These are phyloP conservation scores for Aristolochia californica DNA, from an alignment of 164 flowering plant genomes.

Conservation along the genomic window DNA sequence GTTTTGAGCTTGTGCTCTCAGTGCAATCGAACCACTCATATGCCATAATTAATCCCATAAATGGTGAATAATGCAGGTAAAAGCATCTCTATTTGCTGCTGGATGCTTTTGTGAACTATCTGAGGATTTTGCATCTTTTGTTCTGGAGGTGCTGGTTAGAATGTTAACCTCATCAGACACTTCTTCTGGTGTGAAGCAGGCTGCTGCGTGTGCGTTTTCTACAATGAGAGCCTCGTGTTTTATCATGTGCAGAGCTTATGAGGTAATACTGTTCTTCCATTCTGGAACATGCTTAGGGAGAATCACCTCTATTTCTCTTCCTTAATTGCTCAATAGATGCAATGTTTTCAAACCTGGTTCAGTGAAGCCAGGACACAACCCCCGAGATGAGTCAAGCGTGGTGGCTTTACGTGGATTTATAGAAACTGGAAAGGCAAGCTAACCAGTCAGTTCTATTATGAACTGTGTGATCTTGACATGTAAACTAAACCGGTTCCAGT, in stretches of 20 bases:
- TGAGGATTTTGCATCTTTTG: constrained; percentile 56
- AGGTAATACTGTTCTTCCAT: constrained; percentile 35
- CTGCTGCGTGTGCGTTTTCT: constrained; percentile 41
- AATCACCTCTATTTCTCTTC: background rate
- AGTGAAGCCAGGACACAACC: too few species aligned
- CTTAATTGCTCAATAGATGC: too few species aligned
- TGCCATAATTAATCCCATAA: background rate
- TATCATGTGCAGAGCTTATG: constrained; percentile 48
- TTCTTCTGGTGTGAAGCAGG: constrained; percentile 25
- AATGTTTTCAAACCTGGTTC: too few species aligned
- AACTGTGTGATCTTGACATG: too few species aligned
- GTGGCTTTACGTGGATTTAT: too few species aligned
- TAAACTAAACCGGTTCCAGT: too few species aligned
- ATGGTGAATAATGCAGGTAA: constrained; percentile 35
- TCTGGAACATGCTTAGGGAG: background rate
- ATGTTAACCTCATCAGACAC: constrained; percentile 32
- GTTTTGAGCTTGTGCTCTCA: too few species aligned
- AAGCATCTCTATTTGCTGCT: constrained; percentile 75
- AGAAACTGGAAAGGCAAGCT: too few species aligned
- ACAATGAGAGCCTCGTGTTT: constrained; percentile 41
- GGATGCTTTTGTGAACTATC: constrained; percentile 68
- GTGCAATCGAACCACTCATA: too few species aligned
- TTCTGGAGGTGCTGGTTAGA: constrained; percentile 43
- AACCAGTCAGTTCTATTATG: too few species aligned
- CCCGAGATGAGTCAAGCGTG: too few species aligned